These are phyloP conservation scores for Oenanthe javanica DNA, from an alignment of 140 eudicot species.

Conservation along the genomic window DNA sequence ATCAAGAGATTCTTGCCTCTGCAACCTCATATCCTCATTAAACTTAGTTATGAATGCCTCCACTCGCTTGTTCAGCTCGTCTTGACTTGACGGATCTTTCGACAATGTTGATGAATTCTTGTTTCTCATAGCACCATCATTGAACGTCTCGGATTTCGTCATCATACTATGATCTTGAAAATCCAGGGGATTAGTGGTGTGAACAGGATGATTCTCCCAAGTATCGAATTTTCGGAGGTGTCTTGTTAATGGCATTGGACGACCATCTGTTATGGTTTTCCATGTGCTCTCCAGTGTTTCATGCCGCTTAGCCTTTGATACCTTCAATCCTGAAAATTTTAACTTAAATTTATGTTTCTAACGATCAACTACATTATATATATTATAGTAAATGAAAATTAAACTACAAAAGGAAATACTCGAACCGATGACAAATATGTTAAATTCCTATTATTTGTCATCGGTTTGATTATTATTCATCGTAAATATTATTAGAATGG, in stretches of 20 bases:
- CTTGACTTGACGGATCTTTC: conserved; percentile 79
- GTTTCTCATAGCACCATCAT: not conserved
- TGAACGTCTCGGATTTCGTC: conserved; percentile 61
- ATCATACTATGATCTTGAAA: not conserved
- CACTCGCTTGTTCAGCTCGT: conserved; percentile 66
- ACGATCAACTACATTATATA: not conserved
- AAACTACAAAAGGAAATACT: too few relatives aligned
- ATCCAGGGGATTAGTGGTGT: not conserved
- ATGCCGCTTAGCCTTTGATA: conserved; percentile 59
- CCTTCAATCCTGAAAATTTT: conserved; percentile 41
- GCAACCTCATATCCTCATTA: conserved; percentile 79
- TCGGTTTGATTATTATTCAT: too few relatives aligned
- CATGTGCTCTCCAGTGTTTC: conserved; percentile 93
- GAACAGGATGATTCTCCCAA: conserved; percentile 51
- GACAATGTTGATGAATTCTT: not conserved
- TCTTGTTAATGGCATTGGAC: conserved; percentile 64
- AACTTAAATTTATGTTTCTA: too few relatives aligned
- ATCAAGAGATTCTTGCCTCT: conserved; percentile 71
- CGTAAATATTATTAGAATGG: too few relatives aligned
- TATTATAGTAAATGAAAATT: too few relatives aligned
- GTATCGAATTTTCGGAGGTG: conserved; percentile 84
- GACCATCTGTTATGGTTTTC: conserved; percentile 86
- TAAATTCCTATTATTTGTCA: too few relatives aligned
- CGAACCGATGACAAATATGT: too few relatives aligned
- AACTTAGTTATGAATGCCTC: conserved; percentile 85